Conservation (phyloP, 2,329 filamentous ascomycete genomes). For the Aspergillus sp. region DNA sequence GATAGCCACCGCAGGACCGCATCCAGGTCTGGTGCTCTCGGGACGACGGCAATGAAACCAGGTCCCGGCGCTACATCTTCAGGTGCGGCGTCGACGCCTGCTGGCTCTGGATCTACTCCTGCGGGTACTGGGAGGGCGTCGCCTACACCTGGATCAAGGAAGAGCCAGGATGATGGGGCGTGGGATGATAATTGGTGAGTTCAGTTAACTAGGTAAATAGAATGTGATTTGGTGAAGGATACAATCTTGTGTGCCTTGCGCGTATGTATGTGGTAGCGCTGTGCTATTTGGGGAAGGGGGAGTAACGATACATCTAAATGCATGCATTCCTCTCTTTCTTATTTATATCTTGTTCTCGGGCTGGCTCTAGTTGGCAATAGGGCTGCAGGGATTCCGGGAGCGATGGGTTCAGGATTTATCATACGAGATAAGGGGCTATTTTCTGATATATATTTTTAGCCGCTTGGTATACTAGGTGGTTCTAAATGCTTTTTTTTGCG, state of each 20-base stretch:
- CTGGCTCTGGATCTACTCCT: slow-evolving; percentile 13
- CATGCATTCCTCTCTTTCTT: not conserved
- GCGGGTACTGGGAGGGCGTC: slow-evolving; percentile 18
- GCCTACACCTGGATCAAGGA: slow-evolving; percentile 22
- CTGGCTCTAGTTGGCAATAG: not conserved
- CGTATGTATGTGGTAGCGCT: slow-evolving; percentile 1
- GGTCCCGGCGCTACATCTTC: slow-evolving; percentile 21
- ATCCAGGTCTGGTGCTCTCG: slow-evolving; percentile 52
- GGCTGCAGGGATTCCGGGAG: no score
- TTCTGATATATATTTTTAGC: no score
- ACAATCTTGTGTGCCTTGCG: not conserved
- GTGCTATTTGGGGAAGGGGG: not conserved
- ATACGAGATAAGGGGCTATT: no score
- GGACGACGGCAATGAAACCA: slow-evolving; percentile 65
- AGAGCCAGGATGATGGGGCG: slow-evolving; percentile 53
- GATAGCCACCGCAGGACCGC: slow-evolving; percentile 30
- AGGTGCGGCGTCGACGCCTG: slow-evolving; percentile 17
- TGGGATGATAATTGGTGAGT: slow-evolving; percentile 56
- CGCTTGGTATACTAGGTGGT: no score
- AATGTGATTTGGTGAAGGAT: not conserved
- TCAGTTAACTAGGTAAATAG: not conserved
- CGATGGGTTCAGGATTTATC: no score
- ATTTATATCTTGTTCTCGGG: not conserved
- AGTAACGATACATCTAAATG: not conserved
- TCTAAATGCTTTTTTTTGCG: no score